Base-by-base conservation (phyloP, 2,329 filamentous ascomycete species). In the Aspergillus viridinutans region DNA sequence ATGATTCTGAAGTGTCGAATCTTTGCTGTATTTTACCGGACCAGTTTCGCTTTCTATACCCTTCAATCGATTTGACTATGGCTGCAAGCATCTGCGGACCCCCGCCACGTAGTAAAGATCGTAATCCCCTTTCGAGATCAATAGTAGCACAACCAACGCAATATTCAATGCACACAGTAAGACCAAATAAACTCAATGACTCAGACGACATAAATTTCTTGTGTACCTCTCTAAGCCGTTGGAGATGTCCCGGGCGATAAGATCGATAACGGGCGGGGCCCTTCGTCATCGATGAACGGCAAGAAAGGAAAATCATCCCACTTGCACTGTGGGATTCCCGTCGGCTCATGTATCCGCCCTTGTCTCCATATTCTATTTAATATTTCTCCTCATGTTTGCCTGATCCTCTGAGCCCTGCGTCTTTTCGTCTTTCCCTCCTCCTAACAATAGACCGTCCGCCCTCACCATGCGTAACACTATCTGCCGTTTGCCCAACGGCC, bases 401-500 rank as follows among this genome's bases (percentile, higher is more conserved):
- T 20, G n/a, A 45, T 45, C 4, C 8, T 45, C 21, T 23, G 42
- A 23, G 42, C 8, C 21, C 12, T 45, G 42, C 20, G 3, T 12
- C n/a, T 23, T 45, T 45, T 21, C 12, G 4, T 14, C 12, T 47
- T 25, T 12, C 23, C 4, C 43, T 47, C 21, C 12, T 25, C 21
- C 5, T 26, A 14, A 17, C 23, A 47, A 12, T 25, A 23, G 43
- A 17, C 21, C 10, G 43, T 47, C 43, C 10, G 21, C 43, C 25
- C 20, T 57, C 63, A 61, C 35, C 53, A 72, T 73, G 69, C 63
- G 61, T 47, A 55, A 71, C 58, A 62, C 58, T 47, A 64, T 58
- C 43, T 69, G 72, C 58, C 84, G 89, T 72, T 80, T 97, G 64
- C 93, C 93, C 50, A 95, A 97, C 76, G 93, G 92, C 68, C 90